These are phyloP conservation scores for Lachancea sp. DNA, from an alignment of 805 yeast species.

Conservation along the genomic window DNA sequence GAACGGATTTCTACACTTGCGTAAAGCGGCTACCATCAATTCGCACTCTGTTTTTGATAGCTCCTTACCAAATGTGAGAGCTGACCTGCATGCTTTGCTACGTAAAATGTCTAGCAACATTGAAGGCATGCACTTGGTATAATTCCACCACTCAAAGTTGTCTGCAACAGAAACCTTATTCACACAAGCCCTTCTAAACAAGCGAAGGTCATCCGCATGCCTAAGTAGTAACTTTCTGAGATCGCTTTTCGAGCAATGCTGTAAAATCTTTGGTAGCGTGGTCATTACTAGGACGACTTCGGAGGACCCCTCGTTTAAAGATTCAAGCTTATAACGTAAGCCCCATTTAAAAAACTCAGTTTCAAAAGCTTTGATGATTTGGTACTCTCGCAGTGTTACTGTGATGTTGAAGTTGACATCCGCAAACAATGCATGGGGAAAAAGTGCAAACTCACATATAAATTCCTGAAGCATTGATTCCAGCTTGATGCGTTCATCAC, in stretches of 20 bases:
- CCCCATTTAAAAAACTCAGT: conserved; percentile 41
- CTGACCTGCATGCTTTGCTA: conserved; percentile 59
- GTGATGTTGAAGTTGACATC: background rate
- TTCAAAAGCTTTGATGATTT: conserved; percentile 33
- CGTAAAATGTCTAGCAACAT: conserved; percentile 45
- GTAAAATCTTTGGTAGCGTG: background rate
- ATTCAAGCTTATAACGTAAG: conserved; percentile 10
- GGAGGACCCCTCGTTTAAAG: background rate
- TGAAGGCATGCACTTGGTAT: conserved; percentile 42
- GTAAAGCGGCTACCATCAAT: conserved; percentile 37
- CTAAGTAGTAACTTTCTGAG: conserved; percentile 38
- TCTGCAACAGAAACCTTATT: background rate
- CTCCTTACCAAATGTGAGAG: conserved; percentile 65
- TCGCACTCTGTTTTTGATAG: conserved; percentile 41
- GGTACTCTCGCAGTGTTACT: conserved; percentile 25
- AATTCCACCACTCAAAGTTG: conserved; percentile 35
- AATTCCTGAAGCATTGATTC: conserved; percentile 44
- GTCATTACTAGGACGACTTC: background rate
- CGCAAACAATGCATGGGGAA: background rate
- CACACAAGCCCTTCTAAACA: background rate
- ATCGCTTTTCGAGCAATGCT: conserved; percentile 10
- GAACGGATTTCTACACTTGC: conserved; percentile 54
- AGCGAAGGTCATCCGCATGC: conserved; percentile 39
- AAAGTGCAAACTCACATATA: conserved; percentile 17
- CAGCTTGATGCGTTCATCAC: conserved; percentile 65